Evolutionary conservation across 495 filamentous ascomycete genomes (phyloP).

Genomic region (Daldinia decipiens): DNA sequence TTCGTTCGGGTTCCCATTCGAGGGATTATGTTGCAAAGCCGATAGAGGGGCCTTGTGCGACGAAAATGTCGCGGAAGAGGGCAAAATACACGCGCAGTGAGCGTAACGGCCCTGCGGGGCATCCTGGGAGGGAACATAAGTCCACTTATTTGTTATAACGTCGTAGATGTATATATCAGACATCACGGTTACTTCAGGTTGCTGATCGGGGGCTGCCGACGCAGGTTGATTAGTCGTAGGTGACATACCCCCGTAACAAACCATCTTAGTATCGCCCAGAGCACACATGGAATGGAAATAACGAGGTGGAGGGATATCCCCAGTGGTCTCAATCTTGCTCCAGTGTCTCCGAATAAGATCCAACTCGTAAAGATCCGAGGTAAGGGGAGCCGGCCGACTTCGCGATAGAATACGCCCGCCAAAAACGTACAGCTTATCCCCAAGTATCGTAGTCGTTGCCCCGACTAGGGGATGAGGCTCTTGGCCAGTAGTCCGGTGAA

Average conservation of each 20-base stretch:
- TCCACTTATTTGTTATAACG: slow-evolving; percentile 86
- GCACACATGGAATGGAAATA: slow-evolving; percentile 98
- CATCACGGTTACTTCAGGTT: slow-evolving; percentile 95
- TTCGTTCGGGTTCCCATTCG: slow-evolving; percentile 80
- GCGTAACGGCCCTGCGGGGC: slow-evolving; percentile 95
- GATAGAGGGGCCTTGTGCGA: slow-evolving; percentile 84
- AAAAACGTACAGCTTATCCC: slow-evolving; percentile 96
- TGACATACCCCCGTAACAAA: slow-evolving; percentile 98
- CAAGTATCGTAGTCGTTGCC: slow-evolving; percentile 92
- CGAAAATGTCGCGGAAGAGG: slow-evolving; percentile 85
- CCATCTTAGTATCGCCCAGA: slow-evolving; percentile 92
- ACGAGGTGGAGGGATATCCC: slow-evolving; percentile 86
- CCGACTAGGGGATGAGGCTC: slow-evolving; percentile 93
- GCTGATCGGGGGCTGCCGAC: slow-evolving; percentile 67
- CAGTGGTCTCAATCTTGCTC: slow-evolving; percentile 84
- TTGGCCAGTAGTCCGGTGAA: slow-evolving; percentile 86
- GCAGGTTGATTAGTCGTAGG: slow-evolving; percentile 68
- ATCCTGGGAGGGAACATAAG: slow-evolving; percentile 79
- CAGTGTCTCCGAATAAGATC: slow-evolving; percentile 92
- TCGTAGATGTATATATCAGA: slow-evolving; percentile 98
- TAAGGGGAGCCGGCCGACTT: slow-evolving; percentile 79
- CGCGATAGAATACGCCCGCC: slow-evolving; percentile 88
- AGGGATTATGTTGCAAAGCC: slow-evolving; percentile 88
- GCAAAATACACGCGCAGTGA: slow-evolving; percentile 92
- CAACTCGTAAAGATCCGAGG: slow-evolving; percentile 89